Evolutionary conservation across 106 monocot genomes (phyloP), one percentile per base, ranked within the genome.

Genomic region (Dendrobium nobile): DNA sequence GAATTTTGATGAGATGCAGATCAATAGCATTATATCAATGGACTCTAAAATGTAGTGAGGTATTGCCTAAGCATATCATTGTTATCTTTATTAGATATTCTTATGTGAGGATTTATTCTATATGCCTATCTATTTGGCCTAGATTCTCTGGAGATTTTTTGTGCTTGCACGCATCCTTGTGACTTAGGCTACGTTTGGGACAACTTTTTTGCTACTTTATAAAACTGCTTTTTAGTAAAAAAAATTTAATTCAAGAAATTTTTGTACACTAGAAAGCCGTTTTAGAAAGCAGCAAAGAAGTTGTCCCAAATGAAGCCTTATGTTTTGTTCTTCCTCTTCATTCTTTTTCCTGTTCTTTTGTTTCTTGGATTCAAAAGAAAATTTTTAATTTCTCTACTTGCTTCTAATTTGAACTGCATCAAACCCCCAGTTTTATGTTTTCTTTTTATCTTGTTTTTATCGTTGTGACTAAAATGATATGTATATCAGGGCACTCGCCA

Each of bases 401-500:
- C 64, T 26, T 65, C 9, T 10, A 72, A 40, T 72, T 33, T 72
- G 72, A 40, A 72, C 5, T 37, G 27, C 15, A 20, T 74, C 6
- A 74, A 41, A 43, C 5, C n/a, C 44, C 6, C 43, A 44, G 44
- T 20, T 43, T 74, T 74, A 74, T 20, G 45, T 45, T 51, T 51
- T 51, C 13, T 13, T 51, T 51, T 51, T 51, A 13, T 51, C 51
- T 51, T 51, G 10, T 58, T 58, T 18, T 58, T 4, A 13, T 58
- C 41, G 40, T 8, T 20, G 43, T 74, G 41, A 20, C n/a, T 74
- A 3, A 74, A 44, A 37, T 44, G 76, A 24, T 28, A 28, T 70
- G 4, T 28, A 68, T 84, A 10, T 70, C 91, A 98, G 98, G 84
- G 79, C 95, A 98, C 72, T 98, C 95, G 95, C 94, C 98, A 76